These are phyloP conservation scores for Talaromyces sp. DNA, from an alignment of 2,329 filamentous ascomycete genomes.

Conservation along the genomic window DNA sequence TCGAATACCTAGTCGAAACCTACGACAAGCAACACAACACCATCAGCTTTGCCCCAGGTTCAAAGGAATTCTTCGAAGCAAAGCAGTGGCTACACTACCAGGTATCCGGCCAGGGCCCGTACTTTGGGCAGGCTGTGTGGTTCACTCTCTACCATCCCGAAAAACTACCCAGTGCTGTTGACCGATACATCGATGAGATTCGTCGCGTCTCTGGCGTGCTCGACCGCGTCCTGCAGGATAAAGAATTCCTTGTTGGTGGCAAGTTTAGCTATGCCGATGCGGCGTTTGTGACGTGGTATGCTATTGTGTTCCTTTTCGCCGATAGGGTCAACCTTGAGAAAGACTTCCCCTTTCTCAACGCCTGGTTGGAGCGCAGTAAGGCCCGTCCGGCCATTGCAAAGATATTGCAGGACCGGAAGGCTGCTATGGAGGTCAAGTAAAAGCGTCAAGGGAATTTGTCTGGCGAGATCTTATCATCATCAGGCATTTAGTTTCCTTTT, in stretches of 20 bases:
- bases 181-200: conserved; percentile 6
- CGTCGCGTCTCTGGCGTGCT: conserved; percentile 2
- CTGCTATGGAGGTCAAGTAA: not conserved
- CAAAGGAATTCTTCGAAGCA: not conserved
- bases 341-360: not conserved
- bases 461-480: too few relatives aligned
- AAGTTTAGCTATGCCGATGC: conserved; percentile 8
- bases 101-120: conserved; percentile 8
- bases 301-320: not conserved
- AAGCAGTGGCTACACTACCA: conserved; percentile 9
- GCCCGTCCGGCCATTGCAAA: not conserved
- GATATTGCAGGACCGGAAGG: not conserved
- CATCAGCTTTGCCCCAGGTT: conserved; percentile 1
- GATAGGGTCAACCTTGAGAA: not conserved
- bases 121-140: conserved; percentile 7
- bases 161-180: conserved; percentile 3
- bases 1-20: conserved; percentile 2
- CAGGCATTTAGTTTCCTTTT: too few relatives aligned
- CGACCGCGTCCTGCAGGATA: not conserved
- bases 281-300: conserved; percentile 7
- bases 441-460: not conserved
- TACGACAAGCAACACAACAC: conserved; percentile 6
- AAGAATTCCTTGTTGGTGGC: conserved; percentile 5
- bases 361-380: not conserved
- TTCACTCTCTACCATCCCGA: conserved; percentile 5